Conservation (phyloP, 768 basidiomycete genomes). For the Hericium coralloides region DNA sequence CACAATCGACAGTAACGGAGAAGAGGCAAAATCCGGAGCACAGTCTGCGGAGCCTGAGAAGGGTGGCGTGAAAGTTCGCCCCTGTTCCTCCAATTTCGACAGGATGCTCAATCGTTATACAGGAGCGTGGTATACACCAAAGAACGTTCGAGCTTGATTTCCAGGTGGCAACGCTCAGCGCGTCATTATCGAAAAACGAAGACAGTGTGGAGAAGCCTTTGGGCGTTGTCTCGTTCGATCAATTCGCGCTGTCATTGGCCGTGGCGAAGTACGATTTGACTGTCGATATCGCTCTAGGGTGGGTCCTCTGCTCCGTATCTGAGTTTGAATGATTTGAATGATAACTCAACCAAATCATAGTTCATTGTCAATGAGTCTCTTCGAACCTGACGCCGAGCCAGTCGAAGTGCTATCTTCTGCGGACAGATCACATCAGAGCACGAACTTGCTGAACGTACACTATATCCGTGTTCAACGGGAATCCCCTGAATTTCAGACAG, state of each 20-base stretch:
- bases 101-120: slow-evolving; percentile 1
- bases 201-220: slow-evolving; percentile 63
- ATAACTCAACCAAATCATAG: slow-evolving; percentile 26
- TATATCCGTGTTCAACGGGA: slow-evolving; percentile 75
- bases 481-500: slow-evolving; percentile 76
- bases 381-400: slow-evolving; percentile 43
- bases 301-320: slow-evolving; percentile 8
- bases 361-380: slow-evolving; percentile 67
- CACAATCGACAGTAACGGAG: slow-evolving; percentile 50
- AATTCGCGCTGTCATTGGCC: slow-evolving; percentile 67
- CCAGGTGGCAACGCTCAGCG: slow-evolving; percentile 74
- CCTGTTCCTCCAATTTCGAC: background rate
- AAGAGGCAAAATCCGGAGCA: slow-evolving; percentile 37
- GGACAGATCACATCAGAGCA: slow-evolving; percentile 30
- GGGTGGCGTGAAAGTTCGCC: slow-evolving; percentile 37
- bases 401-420: slow-evolving; percentile 62
- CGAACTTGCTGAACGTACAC: slow-evolving; percentile 68
- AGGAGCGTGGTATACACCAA: slow-evolving; percentile 38
- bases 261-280: slow-evolving; percentile 81
- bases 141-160: slow-evolving; percentile 81
- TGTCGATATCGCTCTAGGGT: slow-evolving; percentile 78
- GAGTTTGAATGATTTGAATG: background rate
- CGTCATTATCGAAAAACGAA: slow-evolving; percentile 65
- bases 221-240: slow-evolving; percentile 70
- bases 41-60: slow-evolving; percentile 69